These are phyloP conservation scores for Calocera cornea DNA, from an alignment of 768 basidiomycete genomes.

Conservation along the genomic window DNA sequence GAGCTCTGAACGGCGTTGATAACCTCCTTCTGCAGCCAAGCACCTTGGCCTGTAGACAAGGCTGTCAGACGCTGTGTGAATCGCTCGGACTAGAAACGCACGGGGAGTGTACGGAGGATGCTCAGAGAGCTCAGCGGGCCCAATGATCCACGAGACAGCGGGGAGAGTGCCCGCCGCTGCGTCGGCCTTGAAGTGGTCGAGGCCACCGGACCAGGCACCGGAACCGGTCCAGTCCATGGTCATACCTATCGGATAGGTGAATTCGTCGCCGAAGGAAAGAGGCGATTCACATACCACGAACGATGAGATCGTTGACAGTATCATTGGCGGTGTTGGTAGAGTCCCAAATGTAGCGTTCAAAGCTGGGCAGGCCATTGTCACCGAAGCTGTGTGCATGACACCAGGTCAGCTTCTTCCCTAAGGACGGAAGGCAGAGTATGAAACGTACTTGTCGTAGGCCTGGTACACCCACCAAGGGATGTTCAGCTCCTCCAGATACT, in stretches of 20 bases:
- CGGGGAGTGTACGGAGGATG: constrained; percentile 8
- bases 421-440: neutral
- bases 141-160: constrained; percentile 12
- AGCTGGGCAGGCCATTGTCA: neutral
- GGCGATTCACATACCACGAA: neutral
- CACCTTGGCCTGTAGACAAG: constrained; percentile 4
- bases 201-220: constrained; percentile 9
- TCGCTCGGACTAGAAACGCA: neutral
- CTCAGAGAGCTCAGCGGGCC: constrained; percentile 11
- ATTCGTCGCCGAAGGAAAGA: neutral
- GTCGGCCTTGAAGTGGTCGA: constrained; percentile 11
- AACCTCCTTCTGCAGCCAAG: constrained; percentile 7
- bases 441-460: neutral
- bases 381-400: neutral
- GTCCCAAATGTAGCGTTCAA: neutral
- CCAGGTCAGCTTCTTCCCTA: neutral
- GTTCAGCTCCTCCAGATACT: neutral
- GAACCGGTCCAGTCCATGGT: neutral
- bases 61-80: neutral
- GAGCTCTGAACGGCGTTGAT: constrained; percentile 11
- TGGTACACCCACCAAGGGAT: neutral
- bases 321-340: neutral
- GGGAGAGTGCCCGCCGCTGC: constrained; percentile 11
- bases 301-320: neutral
- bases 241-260: neutral